Base-by-base conservation (phyloP, 2,329 filamentous ascomycete species). In the Penicillium sp. region DNA sequence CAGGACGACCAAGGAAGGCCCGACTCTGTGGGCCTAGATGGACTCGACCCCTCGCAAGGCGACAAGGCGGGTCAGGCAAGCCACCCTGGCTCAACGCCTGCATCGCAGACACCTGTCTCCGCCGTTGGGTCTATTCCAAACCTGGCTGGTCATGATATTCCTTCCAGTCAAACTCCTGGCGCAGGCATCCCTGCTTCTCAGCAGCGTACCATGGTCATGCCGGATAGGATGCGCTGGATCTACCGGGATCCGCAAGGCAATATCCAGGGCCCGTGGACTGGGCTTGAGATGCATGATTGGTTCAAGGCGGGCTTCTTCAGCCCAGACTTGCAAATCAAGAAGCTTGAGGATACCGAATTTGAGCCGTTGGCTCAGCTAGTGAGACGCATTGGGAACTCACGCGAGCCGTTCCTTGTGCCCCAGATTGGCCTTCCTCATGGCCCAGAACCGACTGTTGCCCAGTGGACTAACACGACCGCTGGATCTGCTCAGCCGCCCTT, bases 271-370 rank as follows among this genome's bases (percentile, higher is more conserved):
- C 94, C 94, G 0, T 99, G 94, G 77, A 97, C 92, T 39, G 94
- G 94, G 1, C 79, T 99, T 49, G 94, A 99, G 76, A 99, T 99
- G 94, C 96, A 99, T 66, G 96, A 99, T 68, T 99, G 94, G 94
- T 99, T 97, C 78, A 97, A 97, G 74, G 93, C 93, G 38, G 93
- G 93, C 45, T 99, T 97, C 78, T 99, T 99, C 77, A 96, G 91
- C 0, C 88, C 93, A 0, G 93, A 99, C 67, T 82, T 99, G 21
- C 86, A 96, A 43, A 94, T 99, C 33, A 97, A 96, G 79, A 96
- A 96, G 73, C 82, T 93, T 6, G 94, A 99, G 72, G 94, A 99
- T 69, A 81, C 83, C 0, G 93, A 99, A 49, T 99, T 97, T 68
- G 94, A 99, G 74, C 94, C 93, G 13, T 80, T 99, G 10, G 94